A percentile compares a stretch with the other conserved stretches of the same genome.
These are phyloP conservation scores for Cryptococcus sp. DNA, from an alignment of 1,284 basidiomycete species.

Conservation along the genomic window DNA sequence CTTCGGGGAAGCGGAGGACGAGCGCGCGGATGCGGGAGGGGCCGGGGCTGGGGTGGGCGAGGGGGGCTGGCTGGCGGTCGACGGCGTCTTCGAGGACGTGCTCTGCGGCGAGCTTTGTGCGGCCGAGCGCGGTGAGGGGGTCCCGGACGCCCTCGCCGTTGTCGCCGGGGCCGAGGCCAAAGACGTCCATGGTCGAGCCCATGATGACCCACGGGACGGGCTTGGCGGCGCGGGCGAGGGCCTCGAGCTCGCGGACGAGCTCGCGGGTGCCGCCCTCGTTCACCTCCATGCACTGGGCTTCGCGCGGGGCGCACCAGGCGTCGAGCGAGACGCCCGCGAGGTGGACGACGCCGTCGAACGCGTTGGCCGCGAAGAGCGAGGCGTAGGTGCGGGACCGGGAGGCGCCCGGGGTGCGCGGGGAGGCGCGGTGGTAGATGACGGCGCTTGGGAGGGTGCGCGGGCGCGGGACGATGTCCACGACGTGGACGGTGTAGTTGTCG, in stretches of 20 bases:
- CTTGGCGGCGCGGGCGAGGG: background rate
- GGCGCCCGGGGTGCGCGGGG: constrained; percentile 20
- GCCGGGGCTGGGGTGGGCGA: background rate
- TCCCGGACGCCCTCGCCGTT: constrained; percentile 21
- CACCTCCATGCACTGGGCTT: constrained; percentile 33
- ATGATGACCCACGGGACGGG: constrained; percentile 41
- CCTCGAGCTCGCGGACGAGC: constrained; percentile 28
- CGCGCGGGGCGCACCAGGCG: constrained; percentile 39
- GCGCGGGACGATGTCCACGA: constrained; percentile 29
- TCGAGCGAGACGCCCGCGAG: constrained; percentile 43
- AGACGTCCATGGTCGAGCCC: constrained; percentile 42
- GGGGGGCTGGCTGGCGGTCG: background rate
- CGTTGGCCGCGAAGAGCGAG: constrained; percentile 18
- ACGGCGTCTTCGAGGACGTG: constrained; percentile 18
- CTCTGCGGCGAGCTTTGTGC: constrained; percentile 40
- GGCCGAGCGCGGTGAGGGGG: constrained; percentile 32
- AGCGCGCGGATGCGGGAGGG: constrained; percentile 4
- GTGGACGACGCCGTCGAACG: constrained; percentile 43
- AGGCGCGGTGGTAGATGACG: constrained; percentile 21
- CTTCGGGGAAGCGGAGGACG: constrained; percentile 42
- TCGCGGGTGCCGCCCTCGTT: constrained; percentile 38
- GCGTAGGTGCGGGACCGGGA: constrained; percentile 18
- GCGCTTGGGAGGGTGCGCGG: constrained; percentile 22
- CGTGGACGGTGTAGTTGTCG: constrained; percentile 29
- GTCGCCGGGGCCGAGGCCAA: constrained; percentile 19